Evolutionary conservation across 2,329 filamentous ascomycete genomes (phyloP), one percentile per base, ranked within the genome.

Genomic region (Pestalotiopsis sp.): DNA sequence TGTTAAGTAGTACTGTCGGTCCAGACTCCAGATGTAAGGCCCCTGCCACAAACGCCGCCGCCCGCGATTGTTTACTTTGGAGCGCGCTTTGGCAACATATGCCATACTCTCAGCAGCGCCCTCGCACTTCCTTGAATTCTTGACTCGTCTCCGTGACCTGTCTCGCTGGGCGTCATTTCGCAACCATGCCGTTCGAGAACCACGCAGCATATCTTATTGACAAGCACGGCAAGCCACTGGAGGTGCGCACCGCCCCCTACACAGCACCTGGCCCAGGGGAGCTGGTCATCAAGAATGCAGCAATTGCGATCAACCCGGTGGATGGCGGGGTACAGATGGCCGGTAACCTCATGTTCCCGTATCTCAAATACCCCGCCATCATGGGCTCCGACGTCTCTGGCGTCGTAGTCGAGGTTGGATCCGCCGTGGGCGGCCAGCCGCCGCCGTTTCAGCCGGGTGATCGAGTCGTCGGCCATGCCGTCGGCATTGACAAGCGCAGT

Each of bases 301-400:
- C 79, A 3, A 81, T 87, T 1, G 87, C 85, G 1, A 74, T 89
- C 62, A 89, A 89, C 72, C 87, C 87, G 0, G 86, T 85, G 0
- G 87, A 89, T 74, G 88, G 84, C 84, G 38, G 27, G 20, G 23
- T n/a, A 31, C 87, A 87, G 72, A 82, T 84, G 68, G 74, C 86
- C 60, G 79, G 80, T 9, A 70, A 70, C 13, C 36, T 45, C 56
- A 38, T 66, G 5, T 66, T 31, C 36, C 7, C 20, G 17, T 66
- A 52, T 52, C 69, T 76, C 1, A 75, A 75, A 1, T 75, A 78
- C 0, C 83, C 83, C 4, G 75, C 80, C 3, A 76, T 85, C 5
- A 75, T 82, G 2, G 88, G 87, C 38, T 87, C 83, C 70, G 86
- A 88, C 73, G 87, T 82, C 69, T 77, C 85, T n/a, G 88, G 88